phyloP scores from a whole-genome alignment of 2,329 filamentous ascomycete species.

The Fusarium mexicanum region DNA sequence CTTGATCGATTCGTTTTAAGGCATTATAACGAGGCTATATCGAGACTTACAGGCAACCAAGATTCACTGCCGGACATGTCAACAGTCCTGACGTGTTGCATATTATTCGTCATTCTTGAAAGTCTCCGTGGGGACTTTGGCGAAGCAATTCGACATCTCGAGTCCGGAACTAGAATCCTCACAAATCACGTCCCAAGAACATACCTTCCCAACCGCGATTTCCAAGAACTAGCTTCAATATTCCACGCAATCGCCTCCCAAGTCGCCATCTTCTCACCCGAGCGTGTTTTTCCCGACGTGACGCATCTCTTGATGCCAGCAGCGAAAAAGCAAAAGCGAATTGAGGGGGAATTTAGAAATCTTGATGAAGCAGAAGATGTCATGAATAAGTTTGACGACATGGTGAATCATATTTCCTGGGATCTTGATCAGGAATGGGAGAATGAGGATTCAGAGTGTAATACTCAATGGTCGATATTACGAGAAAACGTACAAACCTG shows the following conservation, averaged over 20 bases:
- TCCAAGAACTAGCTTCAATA: not conserved
- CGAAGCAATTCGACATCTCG: conserved; percentile 12
- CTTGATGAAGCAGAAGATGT: conserved; percentile 8
- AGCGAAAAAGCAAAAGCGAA: not conserved
- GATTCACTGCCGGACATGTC: not conserved
- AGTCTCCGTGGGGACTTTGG: conserved; percentile 6
- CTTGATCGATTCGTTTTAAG: not conserved
- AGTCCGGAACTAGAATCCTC: not conserved
- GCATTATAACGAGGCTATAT: conserved; percentile 7
- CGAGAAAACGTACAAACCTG: not conserved
- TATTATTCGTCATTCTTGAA: not conserved
- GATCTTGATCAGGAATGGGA: conserved; percentile 13
- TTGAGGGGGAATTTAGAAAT: not conserved
- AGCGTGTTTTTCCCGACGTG: conserved; percentile 1
- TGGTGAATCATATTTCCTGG: not conserved
- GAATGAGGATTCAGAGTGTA: conserved; percentile 1
- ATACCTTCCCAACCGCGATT: not conserved
- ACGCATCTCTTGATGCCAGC: not conserved
- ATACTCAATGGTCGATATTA: not conserved
- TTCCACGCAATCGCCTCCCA: conserved; percentile 8
- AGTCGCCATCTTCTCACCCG: not conserved
- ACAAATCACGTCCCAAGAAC: not conserved
- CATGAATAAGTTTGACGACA: conserved; percentile 8
- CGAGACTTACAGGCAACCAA: not conserved
- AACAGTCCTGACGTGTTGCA: not conserved